A percentile compares a stretch with the other conserved stretches of the same genome.
These are phyloP conservation scores for Polychytrium aggregatum DNA, from an alignment of 192 early-diverging fungal genomes.

Conservation along the genomic window DNA sequence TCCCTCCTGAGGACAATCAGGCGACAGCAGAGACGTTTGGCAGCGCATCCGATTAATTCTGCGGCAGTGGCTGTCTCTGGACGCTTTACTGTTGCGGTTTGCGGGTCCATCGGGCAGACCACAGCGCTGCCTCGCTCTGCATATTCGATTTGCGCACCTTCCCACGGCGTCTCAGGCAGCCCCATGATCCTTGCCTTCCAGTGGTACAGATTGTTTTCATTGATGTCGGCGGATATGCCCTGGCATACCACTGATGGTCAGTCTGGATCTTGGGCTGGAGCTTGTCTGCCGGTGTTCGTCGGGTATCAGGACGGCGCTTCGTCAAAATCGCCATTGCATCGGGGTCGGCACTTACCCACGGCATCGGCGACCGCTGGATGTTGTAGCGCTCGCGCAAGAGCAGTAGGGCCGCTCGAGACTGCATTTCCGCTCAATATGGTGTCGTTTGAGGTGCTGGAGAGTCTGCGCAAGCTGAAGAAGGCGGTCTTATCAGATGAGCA, in stretches of 20 bases:
- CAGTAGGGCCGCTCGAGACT: conserved; percentile 29
- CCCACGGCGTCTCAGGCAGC: conserved; percentile 29
- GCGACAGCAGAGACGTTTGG: background rate
- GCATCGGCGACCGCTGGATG: conserved; percentile 6
- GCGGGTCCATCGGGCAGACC: no score
- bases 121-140: background rate
- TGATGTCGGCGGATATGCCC: conserved; percentile 21
- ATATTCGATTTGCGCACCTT: conserved; percentile 17
- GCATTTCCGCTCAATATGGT: no score
- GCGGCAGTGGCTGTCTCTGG: background rate
- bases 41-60: background rate
- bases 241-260: background rate
- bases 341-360: conserved; percentile 28
- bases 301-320: background rate
- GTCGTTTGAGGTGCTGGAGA: no score
- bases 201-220: conserved; percentile 26
- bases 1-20: conserved; percentile 22
- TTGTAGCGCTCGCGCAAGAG: conserved; percentile 26
- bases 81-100: no score
- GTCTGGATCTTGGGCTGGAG: background rate
- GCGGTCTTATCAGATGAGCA: no score
- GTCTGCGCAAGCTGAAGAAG: no score
- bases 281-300: background rate
- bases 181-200: conserved; percentile 31
- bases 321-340: no score